Conservation (phyloP, 805 yeast genomes). For the Starmerella kuoi region DNA sequence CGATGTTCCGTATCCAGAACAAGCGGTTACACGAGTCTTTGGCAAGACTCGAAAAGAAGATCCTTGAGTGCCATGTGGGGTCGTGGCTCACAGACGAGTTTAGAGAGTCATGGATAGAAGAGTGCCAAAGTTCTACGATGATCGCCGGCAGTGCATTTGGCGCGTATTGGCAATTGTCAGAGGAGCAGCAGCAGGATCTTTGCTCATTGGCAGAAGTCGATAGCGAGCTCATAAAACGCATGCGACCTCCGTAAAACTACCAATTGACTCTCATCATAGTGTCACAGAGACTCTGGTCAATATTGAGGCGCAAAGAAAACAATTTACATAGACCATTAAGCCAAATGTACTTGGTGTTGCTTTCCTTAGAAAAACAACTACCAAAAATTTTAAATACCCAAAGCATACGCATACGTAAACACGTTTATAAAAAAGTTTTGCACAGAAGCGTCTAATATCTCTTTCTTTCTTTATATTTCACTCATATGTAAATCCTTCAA, state of each 20-base stretch:
- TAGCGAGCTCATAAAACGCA: slow-evolving; percentile 10
- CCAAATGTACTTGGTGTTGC: too few relatives aligned
- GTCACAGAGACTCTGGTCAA: too few relatives aligned
- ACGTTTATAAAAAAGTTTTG: too few relatives aligned
- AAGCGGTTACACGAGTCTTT: slow-evolving; percentile 12
- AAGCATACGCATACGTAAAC: too few relatives aligned
- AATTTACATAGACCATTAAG: background rate
- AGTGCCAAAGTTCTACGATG: slow-evolving; percentile 9
- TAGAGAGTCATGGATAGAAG: slow-evolving; percentile 6
- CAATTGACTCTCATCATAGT: background rate
- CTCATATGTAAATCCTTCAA: too few relatives aligned
- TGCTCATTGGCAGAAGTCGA: slow-evolving; percentile 15
- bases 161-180: slow-evolving; percentile 12
- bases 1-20: slow-evolving; percentile 19
- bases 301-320: too few relatives aligned
- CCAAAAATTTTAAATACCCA: background rate
- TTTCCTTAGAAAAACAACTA: too few relatives aligned
- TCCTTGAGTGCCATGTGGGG: slow-evolving; percentile 13
- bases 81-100: slow-evolving; percentile 17
- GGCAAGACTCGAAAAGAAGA: slow-evolving; percentile 3
- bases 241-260: slow-evolving; percentile 15
- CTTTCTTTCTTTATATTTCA: too few relatives aligned
- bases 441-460: too few relatives aligned
- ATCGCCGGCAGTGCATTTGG: slow-evolving; percentile 13
- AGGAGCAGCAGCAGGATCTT: slow-evolving; percentile 9